These are phyloP conservation scores for Taxawa tesnikishii DNA, from an alignment of 2,329 filamentous ascomycete species.

Conservation along the genomic window DNA sequence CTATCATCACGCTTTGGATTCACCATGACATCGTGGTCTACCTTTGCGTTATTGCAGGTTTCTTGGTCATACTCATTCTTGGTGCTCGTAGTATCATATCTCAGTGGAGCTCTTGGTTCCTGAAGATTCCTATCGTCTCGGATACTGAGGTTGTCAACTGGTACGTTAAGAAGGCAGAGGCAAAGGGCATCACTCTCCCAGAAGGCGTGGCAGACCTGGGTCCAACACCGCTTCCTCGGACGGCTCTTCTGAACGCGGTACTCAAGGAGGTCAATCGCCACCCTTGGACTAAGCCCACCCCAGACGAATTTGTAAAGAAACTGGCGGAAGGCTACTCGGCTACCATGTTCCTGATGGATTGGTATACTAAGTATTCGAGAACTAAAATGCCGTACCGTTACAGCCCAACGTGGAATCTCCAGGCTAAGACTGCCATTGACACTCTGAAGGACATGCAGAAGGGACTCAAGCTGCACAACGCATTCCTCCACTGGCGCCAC, in stretches of 20 bases:
- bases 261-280: constrained; percentile 23
- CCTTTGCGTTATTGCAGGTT: constrained; percentile 40
- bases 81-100: constrained; percentile 42
- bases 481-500: constrained; percentile 47
- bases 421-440: constrained; percentile 41
- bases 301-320: constrained; percentile 38
- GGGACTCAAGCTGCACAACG: constrained; percentile 43
- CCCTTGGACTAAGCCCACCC: no score
- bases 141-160: constrained; percentile 39
- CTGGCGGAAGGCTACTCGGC: constrained; percentile 40
- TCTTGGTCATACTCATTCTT: constrained; percentile 38
- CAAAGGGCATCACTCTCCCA: constrained; percentile 9
- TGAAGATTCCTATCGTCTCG: constrained; percentile 35
- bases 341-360: constrained; percentile 39
- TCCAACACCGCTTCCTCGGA: constrained; percentile 36
- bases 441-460: constrained; percentile 41
- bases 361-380: constrained; percentile 34
- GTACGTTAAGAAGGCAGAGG: constrained; percentile 27
- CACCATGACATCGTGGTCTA: constrained; percentile 45
- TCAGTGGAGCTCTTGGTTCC: constrained; percentile 48
- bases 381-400: constrained; percentile 40
- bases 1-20: constrained; percentile 42
- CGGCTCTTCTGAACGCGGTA: constrained; percentile 35
- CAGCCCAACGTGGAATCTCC: constrained; percentile 45
- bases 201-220: constrained; percentile 32